phyloP scores from a whole-genome alignment of 2,329 filamentous ascomycete genomes.

The Diplodia corticola region DNA sequence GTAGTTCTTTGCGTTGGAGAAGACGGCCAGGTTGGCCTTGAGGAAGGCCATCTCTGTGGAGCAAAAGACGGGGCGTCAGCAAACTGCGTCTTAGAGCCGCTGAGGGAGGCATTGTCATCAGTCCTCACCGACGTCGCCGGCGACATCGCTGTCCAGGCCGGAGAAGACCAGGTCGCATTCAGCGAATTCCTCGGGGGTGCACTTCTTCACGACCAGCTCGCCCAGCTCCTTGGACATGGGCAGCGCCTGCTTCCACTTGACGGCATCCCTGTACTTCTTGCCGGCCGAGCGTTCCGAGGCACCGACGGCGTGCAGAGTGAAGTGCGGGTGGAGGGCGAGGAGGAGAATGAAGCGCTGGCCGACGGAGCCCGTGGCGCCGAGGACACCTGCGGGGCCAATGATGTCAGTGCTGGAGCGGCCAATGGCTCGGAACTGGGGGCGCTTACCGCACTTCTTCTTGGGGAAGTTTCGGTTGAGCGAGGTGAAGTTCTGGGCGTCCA shows the following conservation, averaged over 20 bases:
- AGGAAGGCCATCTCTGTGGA: conserved; percentile 83
- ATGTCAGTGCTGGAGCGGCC: conserved; percentile 26
- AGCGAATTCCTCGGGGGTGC: conserved; percentile 75
- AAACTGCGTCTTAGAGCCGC: not conserved
- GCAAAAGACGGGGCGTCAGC: not conserved
- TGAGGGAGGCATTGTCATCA: not conserved
- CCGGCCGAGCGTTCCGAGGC: conserved; percentile 86
- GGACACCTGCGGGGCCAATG: conserved; percentile 54
- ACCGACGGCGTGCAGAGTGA: conserved; percentile 83
- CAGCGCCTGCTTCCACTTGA: conserved; percentile 87
- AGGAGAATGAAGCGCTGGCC: conserved; percentile 95
- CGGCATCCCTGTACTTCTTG: conserved; percentile 92
- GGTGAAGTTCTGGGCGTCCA: conserved; percentile 49
- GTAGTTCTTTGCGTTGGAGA: conserved; percentile 98
- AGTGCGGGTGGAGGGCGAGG: conserved; percentile 81
- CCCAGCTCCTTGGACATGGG: conserved; percentile 76
- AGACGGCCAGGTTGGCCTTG: conserved; percentile 82
- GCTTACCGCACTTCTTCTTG: conserved; percentile 55
- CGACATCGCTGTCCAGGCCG: conserved; percentile 88
- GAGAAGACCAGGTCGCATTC: conserved; percentile 95
- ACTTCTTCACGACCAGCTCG: conserved; percentile 82
- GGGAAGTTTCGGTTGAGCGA: conserved; percentile 45
- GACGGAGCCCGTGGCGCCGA: conserved; percentile 91
- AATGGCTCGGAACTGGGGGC: not conserved
- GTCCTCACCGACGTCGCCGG: conserved; percentile 78